Evolutionary conservation across 164 flowering plant genomes (phyloP), one percentile per base, ranked within the genome.

Genomic region (Magnolia changhungtana): DNA sequence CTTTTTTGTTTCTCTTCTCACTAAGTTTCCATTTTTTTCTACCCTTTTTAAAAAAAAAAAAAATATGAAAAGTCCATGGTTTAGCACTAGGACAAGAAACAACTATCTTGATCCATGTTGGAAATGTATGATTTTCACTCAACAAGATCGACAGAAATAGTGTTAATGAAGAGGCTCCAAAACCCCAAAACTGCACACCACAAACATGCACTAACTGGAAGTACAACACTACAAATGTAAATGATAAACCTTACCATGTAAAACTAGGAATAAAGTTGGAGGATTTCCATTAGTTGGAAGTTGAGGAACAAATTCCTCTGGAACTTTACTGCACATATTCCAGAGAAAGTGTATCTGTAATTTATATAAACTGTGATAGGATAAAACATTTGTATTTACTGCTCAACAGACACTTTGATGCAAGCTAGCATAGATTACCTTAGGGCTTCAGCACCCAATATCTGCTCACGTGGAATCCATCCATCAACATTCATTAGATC

Each of bases 391-490:
- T 13, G 37, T 7, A 72, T 21, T 72, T 16, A 72, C n/a, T 1
- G 59, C 63, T 23, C 11, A 67, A 63, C 58, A 74, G 70, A 74
- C 14, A 51, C 70, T 68, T 69, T 16, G 52, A 55, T 29, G 59
- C 51, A 77, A 71, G 37, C 19, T 18, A 5, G 45, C 61, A 14
- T 23, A 31, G 69, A 74, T 78, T 69, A 94, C 99, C 99, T 94
- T 67, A 90, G 79, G 80, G 98, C 99, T 89, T 96, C 98, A 76
- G 98, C 94, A 77, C 98, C 99, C 84, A 96, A 87, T 75, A 96
- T 94, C 83, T 92, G 98, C 76, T 96, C 98, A 61, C 98, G 95
- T 16, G 98, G 99, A 81, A 96, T 96, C 99, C 98, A 96, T 67
- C 99, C 99, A 82, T 96, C 98, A 83, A 87, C 75, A 78, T 96